Evolutionary conservation across 1,284 basidiomycete species (phyloP).

Genomic region (Fomes fomentarius): DNA sequence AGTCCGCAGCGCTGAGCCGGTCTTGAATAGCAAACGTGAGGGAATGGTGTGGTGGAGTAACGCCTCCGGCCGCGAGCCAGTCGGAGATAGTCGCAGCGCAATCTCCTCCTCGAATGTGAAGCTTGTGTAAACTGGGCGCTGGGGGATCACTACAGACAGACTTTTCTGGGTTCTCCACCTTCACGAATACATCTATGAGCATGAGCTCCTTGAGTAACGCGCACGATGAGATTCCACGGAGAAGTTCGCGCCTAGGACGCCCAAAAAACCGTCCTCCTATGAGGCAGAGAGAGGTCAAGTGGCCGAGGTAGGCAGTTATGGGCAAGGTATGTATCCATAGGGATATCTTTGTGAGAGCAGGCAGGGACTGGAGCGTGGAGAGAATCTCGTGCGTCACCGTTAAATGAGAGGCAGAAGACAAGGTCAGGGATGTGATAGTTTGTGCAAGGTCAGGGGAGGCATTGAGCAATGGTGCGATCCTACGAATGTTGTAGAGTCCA

Average conservation of each 20-base stretch:
- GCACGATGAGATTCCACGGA: background rate
- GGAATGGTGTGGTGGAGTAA: background rate
- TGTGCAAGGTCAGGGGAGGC: conserved; percentile 7
- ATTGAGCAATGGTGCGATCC: conserved; percentile 1
- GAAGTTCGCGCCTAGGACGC: background rate
- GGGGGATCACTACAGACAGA: background rate
- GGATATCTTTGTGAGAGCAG: background rate
- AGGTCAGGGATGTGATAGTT: conserved; percentile 5
- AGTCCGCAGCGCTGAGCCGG: background rate
- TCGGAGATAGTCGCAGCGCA: background rate
- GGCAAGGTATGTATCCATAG: background rate
- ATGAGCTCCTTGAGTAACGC: conserved; percentile 1
- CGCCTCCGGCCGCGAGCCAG: background rate
- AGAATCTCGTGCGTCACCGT: background rate
- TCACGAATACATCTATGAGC: background rate
- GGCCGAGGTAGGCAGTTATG: background rate
- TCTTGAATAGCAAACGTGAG: background rate
- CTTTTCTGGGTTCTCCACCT: background rate
- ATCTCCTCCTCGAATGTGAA: background rate
- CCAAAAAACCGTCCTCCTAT: background rate
- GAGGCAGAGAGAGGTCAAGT: background rate
- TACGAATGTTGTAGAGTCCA: background rate
- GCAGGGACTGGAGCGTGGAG: background rate
- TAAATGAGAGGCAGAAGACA: background rate
- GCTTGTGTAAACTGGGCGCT: background rate